Evolutionary conservation across 176 grass and related monocot species (phyloP).

Genomic region (Zoysia japonica): DNA sequence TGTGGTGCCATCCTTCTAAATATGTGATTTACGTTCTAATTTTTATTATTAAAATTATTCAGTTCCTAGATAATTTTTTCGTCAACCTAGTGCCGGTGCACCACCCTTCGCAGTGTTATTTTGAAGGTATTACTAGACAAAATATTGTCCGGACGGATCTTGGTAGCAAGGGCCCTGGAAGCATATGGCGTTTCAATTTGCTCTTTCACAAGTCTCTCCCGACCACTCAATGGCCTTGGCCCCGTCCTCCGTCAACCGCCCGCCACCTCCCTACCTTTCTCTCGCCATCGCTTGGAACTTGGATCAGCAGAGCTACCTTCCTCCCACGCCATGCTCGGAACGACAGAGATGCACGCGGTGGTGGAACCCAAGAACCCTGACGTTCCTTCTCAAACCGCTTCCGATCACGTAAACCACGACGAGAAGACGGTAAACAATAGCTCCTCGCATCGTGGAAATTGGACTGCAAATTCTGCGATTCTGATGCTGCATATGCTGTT

Average conservation of each 20-base stretch:
- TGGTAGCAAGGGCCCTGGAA: background rate
- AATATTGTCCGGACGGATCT: no score
- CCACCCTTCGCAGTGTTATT: no score
- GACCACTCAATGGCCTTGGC: slow-evolving; percentile 25
- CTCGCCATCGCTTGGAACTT: background rate
- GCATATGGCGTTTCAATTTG: slow-evolving; percentile 22
- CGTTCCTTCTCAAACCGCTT: slow-evolving; percentile 26
- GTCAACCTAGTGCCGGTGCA: no score
- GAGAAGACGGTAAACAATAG: slow-evolving; percentile 40
- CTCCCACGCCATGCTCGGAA: slow-evolving; percentile 21
- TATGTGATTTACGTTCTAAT: no score
- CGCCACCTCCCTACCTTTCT: slow-evolving; percentile 11
- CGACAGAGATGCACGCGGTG: slow-evolving; percentile 1
- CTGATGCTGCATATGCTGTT: background rate
- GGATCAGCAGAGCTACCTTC: slow-evolving; percentile 22
- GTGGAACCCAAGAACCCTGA: background rate
- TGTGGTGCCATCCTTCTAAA: no score
- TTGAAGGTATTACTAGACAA: no score
- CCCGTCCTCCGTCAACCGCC: background rate
- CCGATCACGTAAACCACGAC: slow-evolving; percentile 41
- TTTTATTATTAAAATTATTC: no score
- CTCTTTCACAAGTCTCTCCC: slow-evolving; percentile 42
- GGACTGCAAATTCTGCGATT: background rate
- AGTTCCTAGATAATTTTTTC: no score
- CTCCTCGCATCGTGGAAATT: background rate